Evolutionary conservation across 805 yeast species (phyloP), one percentile per base, ranked within the genome.

Genomic region (Ogataea allantospora): DNA sequence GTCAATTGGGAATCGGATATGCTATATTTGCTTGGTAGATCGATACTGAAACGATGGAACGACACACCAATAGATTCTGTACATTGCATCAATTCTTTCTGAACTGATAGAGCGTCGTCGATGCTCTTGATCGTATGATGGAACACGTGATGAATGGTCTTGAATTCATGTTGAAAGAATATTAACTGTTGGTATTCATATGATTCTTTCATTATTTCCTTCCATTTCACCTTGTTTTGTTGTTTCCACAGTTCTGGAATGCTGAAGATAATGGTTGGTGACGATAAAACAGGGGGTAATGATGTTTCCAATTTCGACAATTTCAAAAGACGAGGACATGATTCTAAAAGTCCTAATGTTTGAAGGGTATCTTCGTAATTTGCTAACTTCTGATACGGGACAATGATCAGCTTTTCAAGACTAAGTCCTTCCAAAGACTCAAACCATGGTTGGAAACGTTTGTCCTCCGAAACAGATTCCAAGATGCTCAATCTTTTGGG

Each of bases 161-260:
- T 46, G 8, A 55, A 40, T 18, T 48, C 44, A 24, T 27, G 33
- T 19, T 45, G 43, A 3, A 54, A 39, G 30, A 35, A 57, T 5
- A 39, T 29, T 2, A 51, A 24, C 5, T 50, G 38, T 27, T 55
- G 60, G 16, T 37, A 38, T 22, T 53, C 54, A 4, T 35, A 27
- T 2, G 48, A 28, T 24, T 41, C 43, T 33, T 40, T 44, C 11
- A 25, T 13, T 2, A 50, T 41, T 11, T 46, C 52, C 17, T 42
- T 47, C 58, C 60, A 55, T 32, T 44, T 47, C 8, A 19, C 20
- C 29, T 47, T 53, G 33, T 55, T 29, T 1, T 32, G 21, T 7
- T 4, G 12, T 24, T 51, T 58, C 60, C 62, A 57, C 2, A 11
- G 6, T 1, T 23, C 28, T 2, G 61, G 56, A 11, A 58, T 35